Evolutionary conservation across 352 stramenopile species (phyloP), one percentile per base, ranked within the genome.

Genomic region (Phytophthora pini): DNA sequence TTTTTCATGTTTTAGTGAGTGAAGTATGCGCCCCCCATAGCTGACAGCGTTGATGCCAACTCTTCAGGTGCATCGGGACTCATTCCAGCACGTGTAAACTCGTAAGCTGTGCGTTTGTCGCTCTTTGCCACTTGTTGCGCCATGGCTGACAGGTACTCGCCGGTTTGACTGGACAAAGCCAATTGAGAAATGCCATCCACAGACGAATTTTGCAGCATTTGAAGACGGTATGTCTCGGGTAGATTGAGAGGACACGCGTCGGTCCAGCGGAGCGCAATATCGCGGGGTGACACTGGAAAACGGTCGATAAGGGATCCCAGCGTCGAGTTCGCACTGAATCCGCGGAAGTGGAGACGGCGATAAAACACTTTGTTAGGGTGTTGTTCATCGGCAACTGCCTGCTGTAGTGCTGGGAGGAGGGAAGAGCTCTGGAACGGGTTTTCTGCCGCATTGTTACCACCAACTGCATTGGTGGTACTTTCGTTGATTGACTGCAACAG

Each of bases 41-140:
- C 55, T 8, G 70, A 65, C n/a, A 95, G 60, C 15, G 72, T 47
- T 7, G 78, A 76, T 38, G 80, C 65, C 12, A 93, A 55, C 39
- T 95, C 84, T 46, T 88, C 74, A 0, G 83, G 50, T 1, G 81
- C 87, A 46, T 95, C 87, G 1, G 77, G 62, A 61, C 76, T 89
- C 87, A 95, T 93, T 4, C 87, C 87, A 6, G 78, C 70, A 48
- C 82, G 72, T 11, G 77, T 88, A 48, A 89, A 95, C 61, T 95
- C 84, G 62, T 88, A 90, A 31, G 91, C 55, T 5, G 90, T 79
- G 29, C 87, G 82, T 22, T 78, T 81, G 62, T 93, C 80, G 17
- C 51, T 81, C 32, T 54, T 68, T 34, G 68, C 57, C 7, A 76
- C 70, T 22, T 63, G 70, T 29, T 70, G 67, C 29, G 73, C 78